Conservation (phyloP, 768 basidiomycete genomes). For the Pleurotus sapidus region DNA sequence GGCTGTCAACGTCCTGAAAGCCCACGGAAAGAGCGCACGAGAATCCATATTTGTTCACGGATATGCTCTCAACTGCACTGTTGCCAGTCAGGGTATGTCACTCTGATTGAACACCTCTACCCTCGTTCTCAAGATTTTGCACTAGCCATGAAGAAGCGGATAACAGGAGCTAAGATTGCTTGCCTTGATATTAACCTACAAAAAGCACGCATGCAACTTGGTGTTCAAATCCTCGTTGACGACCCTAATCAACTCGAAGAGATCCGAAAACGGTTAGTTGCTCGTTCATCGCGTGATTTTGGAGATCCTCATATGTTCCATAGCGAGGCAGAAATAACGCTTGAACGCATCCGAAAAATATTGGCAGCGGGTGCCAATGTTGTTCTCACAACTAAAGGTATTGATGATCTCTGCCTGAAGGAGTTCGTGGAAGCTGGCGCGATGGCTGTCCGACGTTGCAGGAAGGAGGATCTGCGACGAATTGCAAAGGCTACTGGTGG, state of each 20-base stretch:
- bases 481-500: constrained; percentile 98
- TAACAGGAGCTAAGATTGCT: constrained; percentile 93
- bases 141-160: constrained; percentile 95
- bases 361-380: constrained; percentile 96
- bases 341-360: constrained; percentile 95
- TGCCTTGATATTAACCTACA: constrained; percentile 98
- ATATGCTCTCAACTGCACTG: constrained; percentile 97
- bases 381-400: constrained; percentile 95
- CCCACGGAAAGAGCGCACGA: constrained; percentile 92
- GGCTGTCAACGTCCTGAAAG: constrained; percentile 97
- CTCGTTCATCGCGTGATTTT: not conserved
- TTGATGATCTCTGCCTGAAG: constrained; percentile 96
- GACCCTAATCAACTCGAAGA: constrained; percentile 96
- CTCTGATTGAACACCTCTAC: not conserved
- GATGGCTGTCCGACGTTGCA: constrained; percentile 96
- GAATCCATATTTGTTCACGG: constrained; percentile 95
- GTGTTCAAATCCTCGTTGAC: constrained; percentile 95
- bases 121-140: not conserved
- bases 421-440: constrained; percentile 99
- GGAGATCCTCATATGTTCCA: not conserved
- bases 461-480: constrained; percentile 95
- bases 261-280: constrained; percentile 81
- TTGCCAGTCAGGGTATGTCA: constrained; percentile 92
- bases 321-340: constrained; percentile 93
- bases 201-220: constrained; percentile 96